These are phyloP conservation scores for Penicillium sclerotigenum DNA, from an alignment of 2,329 filamentous ascomycete species.

Conservation along the genomic window DNA sequence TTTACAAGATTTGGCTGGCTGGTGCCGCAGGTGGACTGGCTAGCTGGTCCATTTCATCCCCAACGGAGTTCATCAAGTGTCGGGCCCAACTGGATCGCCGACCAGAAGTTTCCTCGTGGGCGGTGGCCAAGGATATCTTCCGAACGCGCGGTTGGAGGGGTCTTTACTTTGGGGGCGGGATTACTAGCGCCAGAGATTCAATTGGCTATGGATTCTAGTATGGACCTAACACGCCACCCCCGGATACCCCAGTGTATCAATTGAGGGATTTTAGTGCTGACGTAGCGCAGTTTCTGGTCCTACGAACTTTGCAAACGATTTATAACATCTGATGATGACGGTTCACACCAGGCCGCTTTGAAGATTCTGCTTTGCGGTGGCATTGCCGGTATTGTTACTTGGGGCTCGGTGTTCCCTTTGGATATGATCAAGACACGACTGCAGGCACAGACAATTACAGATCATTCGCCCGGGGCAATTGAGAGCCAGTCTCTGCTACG, in stretches of 20 bases:
- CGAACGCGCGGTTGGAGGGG: conserved; percentile 61
- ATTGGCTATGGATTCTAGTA: conserved; percentile 95
- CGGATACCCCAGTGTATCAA: conserved; percentile 11
- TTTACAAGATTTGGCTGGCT: conserved; percentile 71
- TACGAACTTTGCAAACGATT: conserved; percentile 72
- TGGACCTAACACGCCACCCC: conserved; percentile 25
- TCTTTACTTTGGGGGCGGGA: conserved; percentile 73
- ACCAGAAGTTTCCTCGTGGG: conserved; percentile 56
- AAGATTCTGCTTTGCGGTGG: conserved; percentile 80
- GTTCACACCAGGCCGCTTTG: conserved; percentile 51
- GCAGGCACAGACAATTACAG: conserved; percentile 63
- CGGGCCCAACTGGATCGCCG: conserved; percentile 66
- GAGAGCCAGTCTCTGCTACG: conserved; percentile 26
- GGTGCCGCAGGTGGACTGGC: conserved; percentile 79
- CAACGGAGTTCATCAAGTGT: conserved; percentile 89
- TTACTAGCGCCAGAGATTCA: conserved; percentile 79
- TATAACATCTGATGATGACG: conserved; percentile 48
- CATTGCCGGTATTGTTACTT: conserved; percentile 80
- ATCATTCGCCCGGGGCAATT: conserved; percentile 12
- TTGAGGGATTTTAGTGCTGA: not conserved
- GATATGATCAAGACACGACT: conserved; percentile 90
- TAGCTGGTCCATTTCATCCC: conserved; percentile 80
- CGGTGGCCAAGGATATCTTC: conserved; percentile 61
- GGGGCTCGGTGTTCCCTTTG: conserved; percentile 85
- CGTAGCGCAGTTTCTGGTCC: conserved; percentile 67